Percentiles rank a stretch among this genome's conserved stretches.
Evolutionary conservation across 2,329 filamentous ascomycete species (phyloP).

Genomic region (Colletotrichum noveboracense): DNA sequence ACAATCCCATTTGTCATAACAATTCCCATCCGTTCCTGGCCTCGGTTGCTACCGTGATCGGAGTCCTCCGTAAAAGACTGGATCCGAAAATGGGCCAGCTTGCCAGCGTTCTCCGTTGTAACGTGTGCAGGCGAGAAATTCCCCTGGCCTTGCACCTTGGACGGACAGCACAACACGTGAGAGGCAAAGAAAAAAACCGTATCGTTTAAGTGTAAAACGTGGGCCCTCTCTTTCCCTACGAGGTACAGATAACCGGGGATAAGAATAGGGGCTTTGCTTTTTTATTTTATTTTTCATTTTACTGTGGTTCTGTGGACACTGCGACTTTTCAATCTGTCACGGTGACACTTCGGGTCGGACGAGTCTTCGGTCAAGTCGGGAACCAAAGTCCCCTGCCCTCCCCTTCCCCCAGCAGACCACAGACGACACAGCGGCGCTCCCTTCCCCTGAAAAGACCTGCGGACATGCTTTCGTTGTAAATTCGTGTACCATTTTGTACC

Average conservation of each 20-base stretch:
- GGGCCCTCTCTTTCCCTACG: background rate
- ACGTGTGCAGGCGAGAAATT: background rate
- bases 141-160: background rate
- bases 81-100: background rate
- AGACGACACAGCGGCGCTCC: background rate
- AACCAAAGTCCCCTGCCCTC: background rate
- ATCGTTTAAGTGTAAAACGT: background rate
- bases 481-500: background rate
- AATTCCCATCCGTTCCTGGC: background rate
- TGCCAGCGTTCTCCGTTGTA: background rate
- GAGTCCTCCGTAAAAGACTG: background rate
- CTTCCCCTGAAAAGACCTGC: background rate
- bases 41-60: conserved; percentile 1
- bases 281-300: background rate
- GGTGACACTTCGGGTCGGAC: background rate
- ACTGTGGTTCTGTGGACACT: background rate
- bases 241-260: background rate
- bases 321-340: background rate
- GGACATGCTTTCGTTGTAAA: background rate
- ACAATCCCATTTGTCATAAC: background rate
- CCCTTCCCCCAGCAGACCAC: background rate
- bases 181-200: background rate
- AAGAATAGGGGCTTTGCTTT: background rate
- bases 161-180: background rate
- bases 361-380: background rate